These are phyloP conservation scores for Trametes hirsuta DNA, from an alignment of 1,284 basidiomycete genomes.

Conservation along the genomic window DNA sequence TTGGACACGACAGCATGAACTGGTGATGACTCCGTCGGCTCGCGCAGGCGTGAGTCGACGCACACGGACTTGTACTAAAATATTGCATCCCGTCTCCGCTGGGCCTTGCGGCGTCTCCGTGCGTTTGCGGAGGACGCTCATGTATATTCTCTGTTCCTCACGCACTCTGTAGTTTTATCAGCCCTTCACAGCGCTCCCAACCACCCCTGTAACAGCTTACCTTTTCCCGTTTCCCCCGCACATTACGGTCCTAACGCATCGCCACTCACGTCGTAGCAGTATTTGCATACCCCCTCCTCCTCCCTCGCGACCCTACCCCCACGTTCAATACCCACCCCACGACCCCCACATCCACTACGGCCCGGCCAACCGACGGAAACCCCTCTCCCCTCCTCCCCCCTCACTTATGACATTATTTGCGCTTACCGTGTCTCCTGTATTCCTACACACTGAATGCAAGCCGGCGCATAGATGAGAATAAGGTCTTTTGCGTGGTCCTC, in stretches of 20 bases:
- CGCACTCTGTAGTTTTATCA: constrained; percentile 25
- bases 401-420: constrained; percentile 35
- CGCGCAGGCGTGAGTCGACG: constrained; percentile 40
- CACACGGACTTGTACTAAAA: constrained; percentile 29
- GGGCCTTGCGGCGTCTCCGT: constrained; percentile 17
- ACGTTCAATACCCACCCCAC: constrained; percentile 21
- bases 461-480: constrained; percentile 26
- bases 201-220: constrained; percentile 17
- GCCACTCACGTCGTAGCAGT: constrained; percentile 22
- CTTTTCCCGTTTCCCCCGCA: constrained; percentile 5
- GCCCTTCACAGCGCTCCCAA: constrained; percentile 1
- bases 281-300: constrained; percentile 21
- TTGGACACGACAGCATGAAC: constrained; percentile 31
- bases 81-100: constrained; percentile 20
- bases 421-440: constrained; percentile 25
- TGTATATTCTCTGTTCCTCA: constrained; percentile 17
- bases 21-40: constrained; percentile 40
- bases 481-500: not conserved
- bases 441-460: constrained; percentile 29
- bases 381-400: constrained; percentile 1
- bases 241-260: constrained; percentile 18
- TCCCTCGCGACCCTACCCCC: constrained; percentile 2
- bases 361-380: constrained; percentile 2
- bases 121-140: constrained; percentile 14
- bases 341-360: not conserved